Percentiles rank a stretch among this genome's conserved stretches.
phyloP scores from a whole-genome alignment of 1,284 basidiomycete species.

The Peniophora sp. region DNA sequence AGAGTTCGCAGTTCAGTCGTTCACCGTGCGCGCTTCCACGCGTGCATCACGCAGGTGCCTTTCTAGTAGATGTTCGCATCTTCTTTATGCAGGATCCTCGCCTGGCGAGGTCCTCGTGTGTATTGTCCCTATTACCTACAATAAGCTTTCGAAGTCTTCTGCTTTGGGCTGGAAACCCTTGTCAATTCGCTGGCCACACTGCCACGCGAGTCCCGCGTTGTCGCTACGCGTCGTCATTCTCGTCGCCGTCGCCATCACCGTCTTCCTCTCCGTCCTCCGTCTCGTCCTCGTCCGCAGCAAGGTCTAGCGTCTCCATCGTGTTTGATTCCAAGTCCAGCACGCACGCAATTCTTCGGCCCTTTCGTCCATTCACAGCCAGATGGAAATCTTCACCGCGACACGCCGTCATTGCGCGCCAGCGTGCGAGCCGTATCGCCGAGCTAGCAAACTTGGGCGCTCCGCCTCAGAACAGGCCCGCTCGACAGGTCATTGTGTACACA shows the following conservation, averaged over 20 bases:
- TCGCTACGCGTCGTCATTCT: too few relatives aligned
- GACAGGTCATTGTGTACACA: constrained; percentile 16
- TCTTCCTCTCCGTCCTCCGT: constrained; percentile 38
- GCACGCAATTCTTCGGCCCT: constrained; percentile 66
- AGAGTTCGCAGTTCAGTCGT: too few relatives aligned
- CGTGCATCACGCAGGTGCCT: too few relatives aligned
- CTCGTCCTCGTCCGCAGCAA: constrained; percentile 59
- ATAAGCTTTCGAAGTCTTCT: too few relatives aligned
- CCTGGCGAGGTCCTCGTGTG: too few relatives aligned
- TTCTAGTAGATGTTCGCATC: too few relatives aligned
- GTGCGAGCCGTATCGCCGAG: constrained; percentile 43
- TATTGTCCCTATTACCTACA: too few relatives aligned
- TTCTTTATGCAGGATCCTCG: too few relatives aligned
- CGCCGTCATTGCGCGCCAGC: constrained; percentile 46
- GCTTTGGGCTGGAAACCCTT: too few relatives aligned
- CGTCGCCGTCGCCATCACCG: background rate
- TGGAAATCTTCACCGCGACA: constrained; percentile 43
- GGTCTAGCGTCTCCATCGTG: constrained; percentile 64
- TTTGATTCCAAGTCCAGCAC: constrained; percentile 56
- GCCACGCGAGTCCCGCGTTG: too few relatives aligned
- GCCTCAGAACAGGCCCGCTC: constrained; percentile 32
- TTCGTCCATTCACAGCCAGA: constrained; percentile 66
- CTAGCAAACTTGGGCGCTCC: constrained; percentile 19
- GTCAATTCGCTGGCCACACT: too few relatives aligned
- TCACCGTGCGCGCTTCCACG: too few relatives aligned